Evolutionary conservation across 257 asterid genomes (phyloP).

Genomic region (Solanum virginianum): DNA sequence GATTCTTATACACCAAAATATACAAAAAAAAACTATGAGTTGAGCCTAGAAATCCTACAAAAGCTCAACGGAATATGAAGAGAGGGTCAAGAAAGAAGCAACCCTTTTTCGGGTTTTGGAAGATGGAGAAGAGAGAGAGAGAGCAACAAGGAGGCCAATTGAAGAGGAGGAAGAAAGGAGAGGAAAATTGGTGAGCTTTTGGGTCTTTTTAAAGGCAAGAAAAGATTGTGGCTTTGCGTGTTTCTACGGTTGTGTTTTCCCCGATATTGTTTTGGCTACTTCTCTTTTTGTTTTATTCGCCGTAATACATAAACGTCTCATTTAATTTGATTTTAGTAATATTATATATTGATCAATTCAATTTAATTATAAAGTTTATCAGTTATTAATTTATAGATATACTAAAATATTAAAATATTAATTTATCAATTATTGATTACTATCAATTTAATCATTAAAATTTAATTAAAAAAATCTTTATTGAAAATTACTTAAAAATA

Average conservation of each 20-base stretch:
- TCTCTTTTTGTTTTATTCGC: not conserved
- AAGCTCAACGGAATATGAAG: not conserved
- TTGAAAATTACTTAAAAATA: too few relatives aligned
- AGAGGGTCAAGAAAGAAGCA: not conserved
- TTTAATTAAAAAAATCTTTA: too few relatives aligned
- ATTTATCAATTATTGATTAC: too few relatives aligned
- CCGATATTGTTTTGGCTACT: too few relatives aligned
- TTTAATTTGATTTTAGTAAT: too few relatives aligned
- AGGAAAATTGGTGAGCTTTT: not conserved
- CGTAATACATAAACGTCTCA: too few relatives aligned
- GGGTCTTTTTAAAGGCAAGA: not conserved
- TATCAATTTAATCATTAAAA: too few relatives aligned
- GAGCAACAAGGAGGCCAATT: not conserved
- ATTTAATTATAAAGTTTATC: too few relatives aligned
- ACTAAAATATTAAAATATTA: too few relatives aligned
- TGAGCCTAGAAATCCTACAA: not conserved
- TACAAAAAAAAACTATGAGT: not conserved
- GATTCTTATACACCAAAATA: not conserved
- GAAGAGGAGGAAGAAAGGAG: not conserved
- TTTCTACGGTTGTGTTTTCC: not conserved
- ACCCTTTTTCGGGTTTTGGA: not conserved
- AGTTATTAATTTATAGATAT: too few relatives aligned
- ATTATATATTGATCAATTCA: too few relatives aligned
- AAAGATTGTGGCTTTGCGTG: not conserved
- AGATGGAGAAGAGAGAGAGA: not conserved